phyloP scores from a whole-genome alignment of 805 yeast genomes.

The Ogataea methylovora region DNA sequence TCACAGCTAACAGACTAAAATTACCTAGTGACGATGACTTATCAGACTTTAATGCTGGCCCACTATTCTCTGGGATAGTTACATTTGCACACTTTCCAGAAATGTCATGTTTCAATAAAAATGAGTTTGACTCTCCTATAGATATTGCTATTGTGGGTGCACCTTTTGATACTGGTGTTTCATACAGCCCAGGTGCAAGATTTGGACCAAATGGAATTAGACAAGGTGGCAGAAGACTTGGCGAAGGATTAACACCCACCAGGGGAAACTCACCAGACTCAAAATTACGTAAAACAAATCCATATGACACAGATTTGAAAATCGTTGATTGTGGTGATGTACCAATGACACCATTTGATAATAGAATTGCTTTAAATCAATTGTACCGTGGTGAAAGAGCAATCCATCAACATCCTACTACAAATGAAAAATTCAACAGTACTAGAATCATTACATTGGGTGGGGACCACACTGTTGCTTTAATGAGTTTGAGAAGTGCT shows the following conservation, averaged over 20 bases:
- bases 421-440: slow-evolving; percentile 10
- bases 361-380: slow-evolving; percentile 48
- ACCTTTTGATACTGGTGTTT: slow-evolving; percentile 51
- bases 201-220: slow-evolving; percentile 50
- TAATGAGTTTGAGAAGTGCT: slow-evolving; percentile 40
- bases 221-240: slow-evolving; percentile 35
- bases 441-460: slow-evolving; percentile 42
- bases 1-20: slow-evolving; percentile 14
- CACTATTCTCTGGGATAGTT: slow-evolving; percentile 41
- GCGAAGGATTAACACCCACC: slow-evolving; percentile 33
- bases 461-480: slow-evolving; percentile 49
- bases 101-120: slow-evolving; percentile 38
- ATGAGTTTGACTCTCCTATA: slow-evolving; percentile 11
- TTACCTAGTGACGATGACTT: slow-evolving; percentile 31
- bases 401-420: slow-evolving; percentile 30
- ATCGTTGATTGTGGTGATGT: slow-evolving; percentile 56
- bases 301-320: slow-evolving; percentile 32
- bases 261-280: slow-evolving; percentile 29
- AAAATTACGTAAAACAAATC: slow-evolving; percentile 29
- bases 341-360: slow-evolving; percentile 55
- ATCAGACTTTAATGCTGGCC: slow-evolving; percentile 17
- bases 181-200: slow-evolving; percentile 50
- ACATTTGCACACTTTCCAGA: slow-evolving; percentile 45
- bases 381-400: slow-evolving; percentile 46
- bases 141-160: slow-evolving; percentile 56